Percentiles rank a stretch among this genome's conserved stretches.
phyloP scores from a whole-genome alignment of 202 grass and related monocot genomes.

The Carex sylvatica region DNA sequence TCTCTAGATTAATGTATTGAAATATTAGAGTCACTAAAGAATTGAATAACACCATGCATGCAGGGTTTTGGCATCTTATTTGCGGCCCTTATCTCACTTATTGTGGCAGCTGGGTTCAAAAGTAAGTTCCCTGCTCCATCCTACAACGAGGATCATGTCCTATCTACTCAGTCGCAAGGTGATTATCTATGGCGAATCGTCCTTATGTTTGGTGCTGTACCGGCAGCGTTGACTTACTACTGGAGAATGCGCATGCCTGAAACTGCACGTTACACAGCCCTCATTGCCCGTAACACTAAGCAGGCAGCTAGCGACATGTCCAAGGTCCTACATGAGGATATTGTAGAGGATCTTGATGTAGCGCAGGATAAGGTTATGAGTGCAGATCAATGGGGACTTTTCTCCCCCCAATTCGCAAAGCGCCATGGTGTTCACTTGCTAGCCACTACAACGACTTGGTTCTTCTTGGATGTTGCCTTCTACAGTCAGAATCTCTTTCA shows the following conservation, averaged over 20 bases:
- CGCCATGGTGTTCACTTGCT: conserved; percentile 71
- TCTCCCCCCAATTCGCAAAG: conserved; percentile 49
- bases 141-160: conserved; percentile 1
- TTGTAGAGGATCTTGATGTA: background rate
- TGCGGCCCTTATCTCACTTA: conserved; percentile 41
- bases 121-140: conserved; percentile 21
- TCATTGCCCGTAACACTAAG: conserved; percentile 56
- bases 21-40: conserved; percentile 25
- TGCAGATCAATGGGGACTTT: conserved; percentile 50
- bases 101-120: conserved; percentile 38
- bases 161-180: conserved; percentile 38
- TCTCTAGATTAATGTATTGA: background rate
- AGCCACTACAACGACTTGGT: conserved; percentile 69
- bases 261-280: conserved; percentile 78
- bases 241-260: conserved; percentile 79
- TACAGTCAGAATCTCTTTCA: conserved; percentile 89
- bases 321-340: conserved; percentile 49
- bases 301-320: conserved; percentile 59
- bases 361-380: background rate
- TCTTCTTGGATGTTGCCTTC: conserved; percentile 66
- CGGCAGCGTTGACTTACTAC: conserved; percentile 62
- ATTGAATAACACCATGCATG: conserved; percentile 23
- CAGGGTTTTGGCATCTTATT: conserved; percentile 59
- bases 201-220: conserved; percentile 60
- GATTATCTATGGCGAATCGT: conserved; percentile 69